phyloP scores from a whole-genome alignment of 2,329 filamentous ascomycete species.

The Karstenula rhodostoma region DNA sequence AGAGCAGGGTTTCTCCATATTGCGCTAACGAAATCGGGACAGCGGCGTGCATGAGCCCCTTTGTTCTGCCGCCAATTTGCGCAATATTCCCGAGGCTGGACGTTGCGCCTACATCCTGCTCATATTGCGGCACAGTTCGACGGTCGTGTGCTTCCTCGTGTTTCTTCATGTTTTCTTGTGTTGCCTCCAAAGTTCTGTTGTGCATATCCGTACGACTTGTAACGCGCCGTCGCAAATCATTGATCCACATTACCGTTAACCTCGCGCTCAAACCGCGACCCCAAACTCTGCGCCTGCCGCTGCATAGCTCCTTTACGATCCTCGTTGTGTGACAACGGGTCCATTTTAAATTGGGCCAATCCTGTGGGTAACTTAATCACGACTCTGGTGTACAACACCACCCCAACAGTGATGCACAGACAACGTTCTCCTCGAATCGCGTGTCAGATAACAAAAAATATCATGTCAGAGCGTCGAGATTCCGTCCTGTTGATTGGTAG shows the following conservation, averaged over 20 bases:
- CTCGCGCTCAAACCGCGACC: not conserved
- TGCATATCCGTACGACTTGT: not conserved
- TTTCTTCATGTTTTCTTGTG: not conserved
- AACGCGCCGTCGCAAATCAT: not conserved
- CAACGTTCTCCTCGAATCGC: not conserved
- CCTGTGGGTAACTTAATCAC: slow-evolving; percentile 5
- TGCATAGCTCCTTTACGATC: not conserved
- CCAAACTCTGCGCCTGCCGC: not conserved
- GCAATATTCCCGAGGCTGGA: not conserved
- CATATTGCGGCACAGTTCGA: not conserved
- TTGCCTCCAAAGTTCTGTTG: not conserved
- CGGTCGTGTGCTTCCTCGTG: not conserved
- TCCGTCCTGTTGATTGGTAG: not conserved
- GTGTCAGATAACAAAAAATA: not conserved
- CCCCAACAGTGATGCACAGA: not conserved
- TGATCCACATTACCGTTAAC: not conserved
- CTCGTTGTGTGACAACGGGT: not conserved
- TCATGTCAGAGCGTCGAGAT: not conserved
- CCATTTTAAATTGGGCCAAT: slow-evolving; percentile 1
- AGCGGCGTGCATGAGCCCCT: slow-evolving; percentile 7
- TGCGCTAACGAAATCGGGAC: not conserved
- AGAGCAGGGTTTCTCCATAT: slow-evolving; percentile 12
- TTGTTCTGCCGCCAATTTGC: not conserved
- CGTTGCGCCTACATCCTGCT: not conserved
- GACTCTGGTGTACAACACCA: not conserved